Evolutionary conservation across 345 rosid species (phyloP).

Genomic region (Lepidium sativum): DNA sequence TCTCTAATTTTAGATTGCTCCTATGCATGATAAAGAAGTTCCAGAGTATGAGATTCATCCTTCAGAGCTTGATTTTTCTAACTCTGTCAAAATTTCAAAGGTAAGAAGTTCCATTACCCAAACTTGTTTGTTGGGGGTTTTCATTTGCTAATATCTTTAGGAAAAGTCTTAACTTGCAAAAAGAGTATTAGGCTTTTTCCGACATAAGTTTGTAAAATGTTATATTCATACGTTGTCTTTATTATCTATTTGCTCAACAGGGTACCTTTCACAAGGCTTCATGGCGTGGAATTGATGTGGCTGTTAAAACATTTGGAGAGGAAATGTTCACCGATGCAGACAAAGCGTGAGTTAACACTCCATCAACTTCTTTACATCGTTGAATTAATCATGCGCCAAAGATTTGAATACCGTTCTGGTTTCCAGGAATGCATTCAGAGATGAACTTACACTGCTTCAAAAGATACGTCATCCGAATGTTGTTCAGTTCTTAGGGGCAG

Average conservation of each 20-base stretch:
- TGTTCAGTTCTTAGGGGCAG: slow-evolving; percentile 85
- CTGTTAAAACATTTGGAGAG: slow-evolving; percentile 73
- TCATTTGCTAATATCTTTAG: background rate
- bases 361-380: background rate
- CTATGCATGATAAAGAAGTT: slow-evolving; percentile 72
- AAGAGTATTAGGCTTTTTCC: background rate
- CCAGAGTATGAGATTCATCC: slow-evolving; percentile 81
- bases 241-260: slow-evolving; percentile 21
- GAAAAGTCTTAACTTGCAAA: background rate
- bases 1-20: no score
- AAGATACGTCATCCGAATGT: slow-evolving; percentile 84
- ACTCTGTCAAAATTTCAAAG: slow-evolving; percentile 67
- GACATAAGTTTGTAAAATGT: background rate
- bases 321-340: slow-evolving; percentile 58
- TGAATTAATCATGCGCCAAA: background rate
- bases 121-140: background rate
- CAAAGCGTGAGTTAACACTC: slow-evolving; percentile 60
- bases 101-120: slow-evolving; percentile 22
- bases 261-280: slow-evolving; percentile 73
- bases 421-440: slow-evolving; percentile 71
- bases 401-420: slow-evolving; percentile 7
- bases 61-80: slow-evolving; percentile 66
- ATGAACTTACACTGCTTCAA: slow-evolving; percentile 76
- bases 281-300: slow-evolving; percentile 84
- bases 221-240: no score